phyloP scores from a whole-genome alignment of 2,329 filamentous ascomycete genomes.

The Scorias spongiosa region DNA sequence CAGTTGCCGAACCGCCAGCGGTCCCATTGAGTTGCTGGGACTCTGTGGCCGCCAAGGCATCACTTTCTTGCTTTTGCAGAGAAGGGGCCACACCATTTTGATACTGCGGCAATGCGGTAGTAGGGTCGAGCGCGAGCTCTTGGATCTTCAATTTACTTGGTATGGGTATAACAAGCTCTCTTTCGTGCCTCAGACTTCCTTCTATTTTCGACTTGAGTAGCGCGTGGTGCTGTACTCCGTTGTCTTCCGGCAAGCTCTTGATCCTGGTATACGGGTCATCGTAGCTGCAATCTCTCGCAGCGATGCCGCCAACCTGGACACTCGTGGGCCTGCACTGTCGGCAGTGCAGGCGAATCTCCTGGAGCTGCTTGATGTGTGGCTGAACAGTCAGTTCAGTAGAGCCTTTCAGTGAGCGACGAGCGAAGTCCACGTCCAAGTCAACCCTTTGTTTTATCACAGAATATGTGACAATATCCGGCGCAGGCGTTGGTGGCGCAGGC shows the following conservation, averaged over 20 bases:
- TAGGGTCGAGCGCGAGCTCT: conserved; percentile 37
- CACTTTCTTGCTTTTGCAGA: conserved; percentile 17
- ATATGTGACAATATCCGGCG: conserved; percentile 26
- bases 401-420: conserved; percentile 57
- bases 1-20: conserved; percentile 17
- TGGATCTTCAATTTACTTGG: conserved; percentile 48
- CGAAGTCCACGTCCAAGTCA: conserved; percentile 78
- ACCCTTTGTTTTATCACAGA: conserved; percentile 71
- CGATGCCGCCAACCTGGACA: conserved; percentile 32
- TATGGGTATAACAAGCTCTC: conserved; percentile 43
- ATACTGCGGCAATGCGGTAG: conserved; percentile 18
- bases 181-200: conserved; percentile 38
- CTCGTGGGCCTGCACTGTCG: conserved; percentile 44
- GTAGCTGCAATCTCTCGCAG: conserved; percentile 22
- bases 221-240: conserved; percentile 59
- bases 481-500: conserved; percentile 3
- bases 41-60: conserved; percentile 8
- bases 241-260: conserved; percentile 41
- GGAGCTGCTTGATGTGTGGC: conserved; percentile 41
- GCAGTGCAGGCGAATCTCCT: conserved; percentile 43
- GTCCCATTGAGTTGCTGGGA: conserved; percentile 9
- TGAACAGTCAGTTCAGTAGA: conserved; percentile 70
- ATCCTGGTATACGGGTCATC: conserved; percentile 54
- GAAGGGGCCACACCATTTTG: conserved; percentile 24
- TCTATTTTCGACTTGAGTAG: conserved; percentile 55